Conservation (phyloP, 306 rosid species). For the Purshia tridentata region DNA sequence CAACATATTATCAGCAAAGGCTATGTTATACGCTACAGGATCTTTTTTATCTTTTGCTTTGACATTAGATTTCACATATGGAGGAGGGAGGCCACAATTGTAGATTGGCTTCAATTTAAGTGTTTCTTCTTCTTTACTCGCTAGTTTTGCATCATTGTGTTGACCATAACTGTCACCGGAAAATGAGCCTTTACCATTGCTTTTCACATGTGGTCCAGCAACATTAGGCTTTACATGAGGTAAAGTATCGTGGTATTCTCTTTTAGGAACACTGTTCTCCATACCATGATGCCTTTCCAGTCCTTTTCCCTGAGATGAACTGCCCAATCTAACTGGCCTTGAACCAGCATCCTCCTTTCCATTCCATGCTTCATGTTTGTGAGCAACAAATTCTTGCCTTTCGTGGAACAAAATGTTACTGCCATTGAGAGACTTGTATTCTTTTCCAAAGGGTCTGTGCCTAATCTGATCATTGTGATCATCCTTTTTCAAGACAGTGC, state of each 20-base stretch:
- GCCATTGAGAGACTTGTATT: constrained; percentile 36
- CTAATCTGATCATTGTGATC: constrained; percentile 36
- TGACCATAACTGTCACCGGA: constrained; percentile 35
- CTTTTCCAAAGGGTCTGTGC: constrained; percentile 42
- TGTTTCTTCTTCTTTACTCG: constrained; percentile 48
- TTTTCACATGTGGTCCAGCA: constrained; percentile 38
- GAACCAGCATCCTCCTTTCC: constrained; percentile 38
- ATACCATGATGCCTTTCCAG: constrained; percentile 39
- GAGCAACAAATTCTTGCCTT: constrained; percentile 41
- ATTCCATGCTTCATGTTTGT: constrained; percentile 41
- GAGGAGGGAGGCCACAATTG: constrained; percentile 72
- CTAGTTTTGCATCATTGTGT: constrained; percentile 30
- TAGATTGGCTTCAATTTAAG: constrained; percentile 51
- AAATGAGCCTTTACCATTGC: constrained; percentile 39
- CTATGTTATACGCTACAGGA: constrained; percentile 44
- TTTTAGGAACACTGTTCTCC: constrained; percentile 39
- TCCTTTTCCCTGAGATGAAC: constrained; percentile 56
- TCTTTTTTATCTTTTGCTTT: constrained; percentile 48
- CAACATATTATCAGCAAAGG: constrained; percentile 33
- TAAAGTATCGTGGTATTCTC: constrained; percentile 39
- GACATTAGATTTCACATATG: constrained; percentile 65
- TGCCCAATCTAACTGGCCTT: constrained; percentile 38
- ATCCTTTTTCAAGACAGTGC: constrained; percentile 40
- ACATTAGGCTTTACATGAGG: constrained; percentile 37
- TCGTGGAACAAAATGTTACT: constrained; percentile 36